A percentile compares a stretch with the other conserved stretches of the same genome.
phyloP scores from a whole-genome alignment of 164 flowering plant genomes.

The Brasenia schreberi region DNA sequence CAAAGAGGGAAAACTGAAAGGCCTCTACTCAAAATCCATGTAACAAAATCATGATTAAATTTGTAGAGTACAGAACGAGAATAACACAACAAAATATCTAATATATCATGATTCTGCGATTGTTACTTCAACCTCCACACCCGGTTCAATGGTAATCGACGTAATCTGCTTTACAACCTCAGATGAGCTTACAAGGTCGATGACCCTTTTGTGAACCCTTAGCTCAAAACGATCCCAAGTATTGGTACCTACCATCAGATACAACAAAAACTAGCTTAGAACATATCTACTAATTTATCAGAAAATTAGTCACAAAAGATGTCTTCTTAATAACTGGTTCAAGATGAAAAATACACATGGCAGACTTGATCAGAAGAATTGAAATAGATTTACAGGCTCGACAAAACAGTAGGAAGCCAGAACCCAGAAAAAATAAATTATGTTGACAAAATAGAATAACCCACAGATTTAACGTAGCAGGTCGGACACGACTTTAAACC shows the following conservation, averaged over 20 bases:
- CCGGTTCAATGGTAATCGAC: conserved; percentile 86
- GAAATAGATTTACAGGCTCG: background rate
- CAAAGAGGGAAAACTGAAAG: background rate
- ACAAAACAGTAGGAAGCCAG: too few species aligned
- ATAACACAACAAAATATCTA: conserved; percentile 1
- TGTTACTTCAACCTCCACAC: conserved; percentile 90
- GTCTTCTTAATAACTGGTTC: background rate
- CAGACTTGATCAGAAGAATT: background rate
- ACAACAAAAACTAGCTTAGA: background rate
- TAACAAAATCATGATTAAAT: background rate
- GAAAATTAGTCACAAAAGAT: too few species aligned
- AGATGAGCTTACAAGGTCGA: conserved; percentile 76
- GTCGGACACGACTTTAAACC: too few species aligned
- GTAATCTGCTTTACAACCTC: conserved; percentile 90
- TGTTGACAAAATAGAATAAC: too few species aligned
- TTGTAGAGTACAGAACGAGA: background rate
- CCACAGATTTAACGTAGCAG: too few species aligned
- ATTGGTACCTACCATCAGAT: conserved; percentile 59
- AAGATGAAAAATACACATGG: background rate
- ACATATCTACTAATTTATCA: too few species aligned
- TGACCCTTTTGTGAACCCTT: conserved; percentile 82
- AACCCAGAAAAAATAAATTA: too few species aligned
- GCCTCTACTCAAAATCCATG: background rate
- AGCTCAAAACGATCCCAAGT: conserved; percentile 90
- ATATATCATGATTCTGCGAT: conserved; percentile 41